Evolutionary conservation across 176 grass and related monocot species (phyloP), one percentile per base, ranked within the genome.

Genomic region (Avena eriantha): DNA sequence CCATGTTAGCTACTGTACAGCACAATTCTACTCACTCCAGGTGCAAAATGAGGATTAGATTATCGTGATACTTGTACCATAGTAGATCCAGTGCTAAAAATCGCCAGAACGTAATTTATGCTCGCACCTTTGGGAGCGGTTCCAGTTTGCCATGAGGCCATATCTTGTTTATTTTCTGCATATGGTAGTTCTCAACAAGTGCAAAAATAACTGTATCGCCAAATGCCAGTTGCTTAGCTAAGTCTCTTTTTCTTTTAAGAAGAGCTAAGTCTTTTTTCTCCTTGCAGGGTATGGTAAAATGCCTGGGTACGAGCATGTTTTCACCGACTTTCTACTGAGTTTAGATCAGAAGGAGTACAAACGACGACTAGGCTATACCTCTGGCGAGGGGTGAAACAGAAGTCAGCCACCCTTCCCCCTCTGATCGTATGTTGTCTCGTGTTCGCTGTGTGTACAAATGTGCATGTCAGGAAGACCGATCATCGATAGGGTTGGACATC

Each of bases 301-400:
- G 97, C 94, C 97, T 53, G 97, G 90, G 16, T 99, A 99, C 51
- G 97, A 99, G 76, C 97, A 96, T 6, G 90, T 99, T 61, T 96
- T 99, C 80, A 99, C 90, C 0, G 92, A 99, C 66, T 96, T 99
- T 41, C 82, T 99, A 21, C 92, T 96, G 24, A 93, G 89, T 16
- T 73, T 96, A 23, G 85, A 80, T 33, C 90, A 89, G 76, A 90
- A 87, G 78, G 90, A 93, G 78, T 90, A 83, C 88, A 95, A 91
- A 69, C 88, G 86, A 23, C 88, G 89, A 19, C 71, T 63, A 71
- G 84, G 50, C 77, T 88, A 88, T 88, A 78, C 82, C 61, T 85
- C 86, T 0, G 64, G 84, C 26, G 86, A 88, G 73, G 51, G 82
- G 43, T 91, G 50, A 67, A 67, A 3, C 14, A 89, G 55, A 65